Base-by-base conservation (phyloP, 345 rosid genomes). In the Bruguiera parviflora region DNA sequence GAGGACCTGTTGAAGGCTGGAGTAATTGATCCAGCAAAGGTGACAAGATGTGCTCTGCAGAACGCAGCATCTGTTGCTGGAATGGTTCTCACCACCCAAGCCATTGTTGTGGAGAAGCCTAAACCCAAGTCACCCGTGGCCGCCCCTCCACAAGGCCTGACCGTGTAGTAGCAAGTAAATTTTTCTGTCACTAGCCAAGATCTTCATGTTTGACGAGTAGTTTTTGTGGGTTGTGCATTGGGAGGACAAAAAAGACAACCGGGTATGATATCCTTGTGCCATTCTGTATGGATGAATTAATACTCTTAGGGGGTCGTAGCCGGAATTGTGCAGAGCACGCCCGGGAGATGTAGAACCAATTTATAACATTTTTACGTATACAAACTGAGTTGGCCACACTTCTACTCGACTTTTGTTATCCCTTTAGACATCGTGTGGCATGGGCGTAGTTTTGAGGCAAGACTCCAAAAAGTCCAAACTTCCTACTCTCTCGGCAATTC, bases 11-110 rank as follows among this genome's bases (percentile, higher is more conserved):
- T 96, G 74, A 91, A 85, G 70, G 87, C 92, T 28, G 99, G 98
- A 73, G 91, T 96, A 39, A 90, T 96, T 5, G 99, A 96, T 77
- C 99, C 98, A 0, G 99, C 99, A 0, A 92, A 96, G 88, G 98
- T 96, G 76, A 77, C 96, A 0, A 86, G 98, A 83, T 92, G 99
- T 70, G 98, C 88, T 3, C 79, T 95, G 70, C 99, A 95, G 82
- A 96, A 96, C 68, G 77, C 99, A 2, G 91, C 99, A 52, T 96
- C 99, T 1, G 96, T 96, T 57, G 98, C 98, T 2, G 99, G 98
- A 63, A 96, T 96, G 99, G 97, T 92, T 51, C 73, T 96, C 66
- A 96, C 98, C 65, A 96, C 99, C 43, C 99, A 95, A 69, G 99
- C 99, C 77, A 95, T 95, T 39, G 98, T 95, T 16, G 98, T 92